Evolutionary conservation across 208 protist species (phyloP).

Genomic region (Endotrypanum monterogeii): DNA sequence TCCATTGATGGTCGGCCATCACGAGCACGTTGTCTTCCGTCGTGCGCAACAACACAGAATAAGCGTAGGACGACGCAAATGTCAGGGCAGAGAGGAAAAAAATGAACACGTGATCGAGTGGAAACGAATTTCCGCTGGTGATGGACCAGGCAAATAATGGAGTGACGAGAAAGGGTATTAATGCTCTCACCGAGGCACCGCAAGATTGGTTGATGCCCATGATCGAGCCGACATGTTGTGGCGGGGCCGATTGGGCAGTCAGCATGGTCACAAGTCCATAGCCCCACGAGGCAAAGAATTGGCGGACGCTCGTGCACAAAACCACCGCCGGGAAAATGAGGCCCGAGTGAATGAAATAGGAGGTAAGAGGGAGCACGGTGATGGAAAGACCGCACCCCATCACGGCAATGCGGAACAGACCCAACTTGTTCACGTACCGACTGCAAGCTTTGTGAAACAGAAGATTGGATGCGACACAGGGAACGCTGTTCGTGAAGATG

Average conservation of each 20-base stretch:
- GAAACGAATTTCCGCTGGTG: slow-evolving; percentile 25
- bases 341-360: slow-evolving; percentile 13
- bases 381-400: slow-evolving; percentile 13
- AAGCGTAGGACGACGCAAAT: slow-evolving; percentile 19
- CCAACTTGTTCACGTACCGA: slow-evolving; percentile 41
- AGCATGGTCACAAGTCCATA: slow-evolving; percentile 63
- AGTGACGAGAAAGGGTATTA: slow-evolving; percentile 49
- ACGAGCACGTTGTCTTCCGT: slow-evolving; percentile 27
- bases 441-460: slow-evolving; percentile 40
- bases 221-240: slow-evolving; percentile 45
- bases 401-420: slow-evolving; percentile 41
- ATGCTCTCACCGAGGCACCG: slow-evolving; percentile 34
- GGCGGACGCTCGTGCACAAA: slow-evolving; percentile 33
- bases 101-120: slow-evolving; percentile 60
- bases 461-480: slow-evolving; percentile 50
- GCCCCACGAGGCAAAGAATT: slow-evolving; percentile 51
- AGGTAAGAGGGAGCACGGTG: slow-evolving; percentile 24
- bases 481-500: slow-evolving; percentile 46
- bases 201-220: slow-evolving; percentile 71
- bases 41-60: slow-evolving; percentile 26
- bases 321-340: slow-evolving; percentile 30
- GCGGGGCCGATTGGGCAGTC: slow-evolving; percentile 53
- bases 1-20: slow-evolving; percentile 7
- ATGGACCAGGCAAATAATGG: slow-evolving; percentile 74
- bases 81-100: slow-evolving; percentile 33